Conservation (phyloP, 768 basidiomycete genomes). For the Mycena chlorophos region DNA sequence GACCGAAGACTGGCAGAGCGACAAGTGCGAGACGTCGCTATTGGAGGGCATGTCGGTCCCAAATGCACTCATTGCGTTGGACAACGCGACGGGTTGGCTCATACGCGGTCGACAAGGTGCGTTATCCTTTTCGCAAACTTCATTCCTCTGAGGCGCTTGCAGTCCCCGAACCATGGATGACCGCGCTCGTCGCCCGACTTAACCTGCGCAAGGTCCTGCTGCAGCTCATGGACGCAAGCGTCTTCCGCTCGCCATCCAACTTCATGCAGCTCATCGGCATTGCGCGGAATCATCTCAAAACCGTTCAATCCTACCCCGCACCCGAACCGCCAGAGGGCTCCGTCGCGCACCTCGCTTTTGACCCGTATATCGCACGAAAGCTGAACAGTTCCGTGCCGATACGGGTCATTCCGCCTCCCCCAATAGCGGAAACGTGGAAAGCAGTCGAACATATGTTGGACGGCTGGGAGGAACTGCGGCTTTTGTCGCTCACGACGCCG, state of each 20-base stretch:
- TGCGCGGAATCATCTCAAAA: conserved; percentile 43
- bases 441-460: conserved; percentile 50
- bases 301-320: conserved; percentile 39
- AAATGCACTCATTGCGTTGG: conserved; percentile 53
- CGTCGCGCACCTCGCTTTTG: conserved; percentile 55
- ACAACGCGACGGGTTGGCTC: conserved; percentile 66
- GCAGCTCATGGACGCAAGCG: conserved; percentile 47
- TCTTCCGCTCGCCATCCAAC: conserved; percentile 37
- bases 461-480: conserved; percentile 54
- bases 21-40: conserved; percentile 81
- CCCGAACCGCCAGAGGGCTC: conserved; percentile 45
- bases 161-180: conserved; percentile 46
- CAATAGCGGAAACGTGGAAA: conserved; percentile 52
- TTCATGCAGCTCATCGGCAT: conserved; percentile 39
- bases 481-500: conserved; percentile 43
- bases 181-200: conserved; percentile 53
- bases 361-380: conserved; percentile 65
- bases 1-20: conserved; percentile 88
- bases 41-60: conserved; percentile 61
- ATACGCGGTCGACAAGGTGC: conserved; percentile 44
- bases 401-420: conserved; percentile 54
- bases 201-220: conserved; percentile 62
- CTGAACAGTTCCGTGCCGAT: conserved; percentile 70
- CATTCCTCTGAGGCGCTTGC: conserved; percentile 1
- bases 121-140: background rate